Evolutionary conservation across 176 grass and related monocot genomes (phyloP), one percentile per base, ranked within the genome.

Genomic region (Carex pumila): DNA sequence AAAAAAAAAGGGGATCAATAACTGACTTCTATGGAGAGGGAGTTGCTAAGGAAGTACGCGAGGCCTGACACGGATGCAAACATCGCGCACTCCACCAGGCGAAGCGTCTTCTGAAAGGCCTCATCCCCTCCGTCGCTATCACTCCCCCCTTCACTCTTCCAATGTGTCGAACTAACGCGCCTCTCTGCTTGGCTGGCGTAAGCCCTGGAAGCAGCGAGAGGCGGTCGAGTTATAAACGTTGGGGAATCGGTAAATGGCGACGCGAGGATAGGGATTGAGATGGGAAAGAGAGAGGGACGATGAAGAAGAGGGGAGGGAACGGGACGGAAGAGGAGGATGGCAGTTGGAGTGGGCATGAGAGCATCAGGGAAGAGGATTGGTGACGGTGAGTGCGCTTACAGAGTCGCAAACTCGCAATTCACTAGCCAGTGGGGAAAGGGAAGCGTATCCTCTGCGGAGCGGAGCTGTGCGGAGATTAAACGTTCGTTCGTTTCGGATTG

Each of bases 11-110:
- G 30, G 34, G 9, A 65, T 8, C 50, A 75, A 58, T 21, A 71
- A 29, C n/a, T 73, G 39, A 93, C 95, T 79, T 94, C 91, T 41
- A 94, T 89, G 76, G 87, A 88, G 17, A 98, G 92, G 80, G 91
- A 94, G 55, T 95, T 98, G 89, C 91, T 93, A 79, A 94, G 84
- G 89, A 94, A 98, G 82, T 98, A 98, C 0, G 92, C 89, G 21
- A 93, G 92, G 5, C 92, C 92, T 5, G 88, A 81, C n/a, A 98
- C 86, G 31, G 92, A 88, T 0, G 95, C 95, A 78, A 98, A 98
- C 95, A 98, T 98, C 3, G 92, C 87, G 88, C 95, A 98, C 92
- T 98, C 95, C 7, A 98, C 95, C 56, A 98, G 89, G 62, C 81
- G 65, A 71, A 92, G 89, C 29, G 95, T 98, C 73, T 74, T 90